Evolutionary conservation across 345 rosid species (phyloP).

Genomic region (Angophora floribunda): DNA sequence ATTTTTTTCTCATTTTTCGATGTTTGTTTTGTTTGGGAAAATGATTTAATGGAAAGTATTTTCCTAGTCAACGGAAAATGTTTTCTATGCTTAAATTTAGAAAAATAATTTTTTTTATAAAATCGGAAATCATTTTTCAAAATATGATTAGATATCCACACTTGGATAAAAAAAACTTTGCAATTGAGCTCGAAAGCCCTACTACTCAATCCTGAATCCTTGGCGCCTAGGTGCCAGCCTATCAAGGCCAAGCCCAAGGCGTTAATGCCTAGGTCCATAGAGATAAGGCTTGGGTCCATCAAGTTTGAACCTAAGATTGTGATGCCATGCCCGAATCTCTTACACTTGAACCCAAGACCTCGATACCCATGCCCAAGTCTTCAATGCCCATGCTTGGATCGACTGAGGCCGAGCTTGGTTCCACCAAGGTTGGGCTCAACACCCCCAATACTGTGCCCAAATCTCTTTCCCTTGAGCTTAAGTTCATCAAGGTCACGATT

Average conservation of each 20-base stretch:
- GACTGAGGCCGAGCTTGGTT: not conserved
- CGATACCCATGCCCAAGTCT: not conserved
- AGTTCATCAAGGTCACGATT: not conserved
- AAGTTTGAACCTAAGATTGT: too few species aligned
- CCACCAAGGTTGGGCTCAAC: not conserved
- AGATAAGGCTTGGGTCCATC: too few species aligned
- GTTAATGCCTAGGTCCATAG: too few species aligned
- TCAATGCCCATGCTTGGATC: not conserved
- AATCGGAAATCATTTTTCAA: not conserved
- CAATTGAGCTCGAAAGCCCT: not conserved
- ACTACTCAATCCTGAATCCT: not conserved
- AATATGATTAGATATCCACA: accelerated
- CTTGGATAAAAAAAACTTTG: too few species aligned
- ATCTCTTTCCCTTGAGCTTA: not conserved
- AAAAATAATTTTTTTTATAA: too few species aligned
- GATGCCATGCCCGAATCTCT: not conserved
- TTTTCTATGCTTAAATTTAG: too few species aligned
- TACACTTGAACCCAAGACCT: not conserved
- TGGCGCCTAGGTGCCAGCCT: not conserved
- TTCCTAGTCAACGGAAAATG: too few species aligned
- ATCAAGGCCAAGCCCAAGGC: not conserved
- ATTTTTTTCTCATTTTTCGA: not conserved
- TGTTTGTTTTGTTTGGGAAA: not conserved
- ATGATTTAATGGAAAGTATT: too few species aligned
- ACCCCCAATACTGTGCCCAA: not conserved